Conservation (phyloP, 2,329 filamentous ascomycete species). For the Falciphora oryzae region DNA sequence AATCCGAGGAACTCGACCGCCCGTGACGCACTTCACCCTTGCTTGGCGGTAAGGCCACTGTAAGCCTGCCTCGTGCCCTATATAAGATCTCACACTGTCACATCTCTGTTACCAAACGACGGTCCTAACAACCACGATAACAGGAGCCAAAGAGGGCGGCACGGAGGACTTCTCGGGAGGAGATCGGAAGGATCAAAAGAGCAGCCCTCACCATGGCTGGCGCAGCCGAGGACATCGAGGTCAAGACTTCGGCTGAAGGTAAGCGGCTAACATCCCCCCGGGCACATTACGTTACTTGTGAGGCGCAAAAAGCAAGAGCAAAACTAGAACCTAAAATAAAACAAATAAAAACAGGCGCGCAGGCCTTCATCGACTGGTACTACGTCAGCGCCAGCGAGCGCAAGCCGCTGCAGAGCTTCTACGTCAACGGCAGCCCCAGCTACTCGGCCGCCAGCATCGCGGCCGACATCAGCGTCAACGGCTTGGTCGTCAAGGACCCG, state of each 20-base stretch:
- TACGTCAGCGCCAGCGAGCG: constrained; percentile 67
- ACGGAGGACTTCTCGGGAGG: background rate
- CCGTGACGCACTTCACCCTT: background rate
- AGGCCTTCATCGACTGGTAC: constrained; percentile 66
- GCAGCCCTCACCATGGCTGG: constrained; percentile 11
- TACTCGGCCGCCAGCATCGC: constrained; percentile 44
- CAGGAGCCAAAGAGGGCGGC: background rate
- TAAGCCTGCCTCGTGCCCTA: background rate
- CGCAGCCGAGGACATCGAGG: constrained; percentile 32
- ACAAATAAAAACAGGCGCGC: constrained; percentile 48
- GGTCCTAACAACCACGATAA: background rate
- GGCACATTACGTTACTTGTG: background rate
- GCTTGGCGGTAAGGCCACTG: no score
- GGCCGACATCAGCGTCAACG: constrained; percentile 74
- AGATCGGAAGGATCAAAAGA: background rate
- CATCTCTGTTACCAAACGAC: background rate
- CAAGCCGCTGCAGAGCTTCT: constrained; percentile 59
- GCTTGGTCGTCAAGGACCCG: constrained; percentile 53
- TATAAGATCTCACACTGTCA: background rate
- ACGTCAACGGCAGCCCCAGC: constrained; percentile 53
- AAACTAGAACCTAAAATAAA: constrained; percentile 9
- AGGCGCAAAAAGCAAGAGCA: background rate
- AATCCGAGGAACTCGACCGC: background rate
- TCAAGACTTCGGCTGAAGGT: constrained; percentile 43
- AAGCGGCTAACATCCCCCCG: constrained; percentile 13